Evolutionary conservation across 495 filamentous ascomycete species (phyloP).

Genomic region (Tuber microsphaerosporum): DNA sequence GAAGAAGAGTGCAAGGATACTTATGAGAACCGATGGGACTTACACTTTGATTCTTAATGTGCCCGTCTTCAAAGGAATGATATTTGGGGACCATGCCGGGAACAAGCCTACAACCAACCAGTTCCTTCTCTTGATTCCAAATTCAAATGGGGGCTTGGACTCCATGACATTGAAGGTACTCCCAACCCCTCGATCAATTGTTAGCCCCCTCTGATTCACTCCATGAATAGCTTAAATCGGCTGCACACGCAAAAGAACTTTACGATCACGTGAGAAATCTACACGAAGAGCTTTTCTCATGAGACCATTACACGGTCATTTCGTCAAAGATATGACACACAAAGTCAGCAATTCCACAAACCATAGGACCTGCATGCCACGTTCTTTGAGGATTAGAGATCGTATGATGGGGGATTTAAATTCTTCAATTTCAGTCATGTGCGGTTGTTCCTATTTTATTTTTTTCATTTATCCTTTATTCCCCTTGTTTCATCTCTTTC

Average conservation of each 20-base stretch:
- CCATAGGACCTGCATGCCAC: neutral
- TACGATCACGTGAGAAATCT: slow-evolving; percentile 35
- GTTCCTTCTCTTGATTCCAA: slow-evolving; percentile 46
- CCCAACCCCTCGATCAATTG: neutral
- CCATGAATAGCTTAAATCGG: slow-evolving; percentile 42
- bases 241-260: slow-evolving; percentile 33
- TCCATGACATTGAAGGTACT: neutral
- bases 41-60: slow-evolving; percentile 61
- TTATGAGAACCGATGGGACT: slow-evolving; percentile 65
- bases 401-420: slow-evolving; percentile 1
- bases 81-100: slow-evolving; percentile 47
- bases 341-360: neutral
- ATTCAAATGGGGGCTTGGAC: neutral
- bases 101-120: slow-evolving; percentile 42
- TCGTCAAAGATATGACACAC: neutral
- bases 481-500: slow-evolving; percentile 9
- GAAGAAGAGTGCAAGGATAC: slow-evolving; percentile 50
- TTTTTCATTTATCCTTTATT: slow-evolving; percentile 1
- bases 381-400: neutral
- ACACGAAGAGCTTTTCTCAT: slow-evolving; percentile 35
- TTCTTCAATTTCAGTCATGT: neutral
- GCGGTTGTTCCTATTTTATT: neutral
- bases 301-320: slow-evolving; percentile 3
- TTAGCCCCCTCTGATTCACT: slow-evolving; percentile 15
- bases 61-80: slow-evolving; percentile 57